Percentiles rank a stretch among this genome's conserved stretches.
Conservation (phyloP, 305 asterid species). For the Caryopteris hybrid region DNA sequence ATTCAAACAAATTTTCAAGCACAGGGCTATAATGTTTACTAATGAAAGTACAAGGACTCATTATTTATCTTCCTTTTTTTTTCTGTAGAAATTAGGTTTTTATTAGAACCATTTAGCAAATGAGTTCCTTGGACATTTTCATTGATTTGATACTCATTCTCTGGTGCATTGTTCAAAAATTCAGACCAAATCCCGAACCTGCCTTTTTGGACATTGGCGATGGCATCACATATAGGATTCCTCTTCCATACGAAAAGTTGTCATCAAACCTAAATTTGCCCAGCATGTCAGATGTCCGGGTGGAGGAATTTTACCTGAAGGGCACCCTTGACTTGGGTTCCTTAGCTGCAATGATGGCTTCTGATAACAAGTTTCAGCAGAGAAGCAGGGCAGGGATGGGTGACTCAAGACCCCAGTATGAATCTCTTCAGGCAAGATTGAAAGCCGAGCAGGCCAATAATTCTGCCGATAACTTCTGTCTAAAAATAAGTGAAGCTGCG, state of each 20-base stretch:
- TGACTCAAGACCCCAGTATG: conserved; percentile 65
- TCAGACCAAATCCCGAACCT: conserved; percentile 85
- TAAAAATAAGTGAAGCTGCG: conserved; percentile 72
- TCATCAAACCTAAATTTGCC: conserved; percentile 73
- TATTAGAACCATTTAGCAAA: background rate
- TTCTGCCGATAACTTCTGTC: conserved; percentile 56
- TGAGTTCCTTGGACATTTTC: conserved; percentile 1
- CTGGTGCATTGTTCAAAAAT: conserved; percentile 20
- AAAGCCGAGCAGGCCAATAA: conserved; percentile 49
- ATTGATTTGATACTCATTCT: conserved; percentile 16
- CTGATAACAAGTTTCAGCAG: conserved; percentile 58
- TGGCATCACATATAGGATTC: conserved; percentile 85
- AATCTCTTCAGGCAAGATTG: conserved; percentile 84
- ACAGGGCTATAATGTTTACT: too few species aligned
- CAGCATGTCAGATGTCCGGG: conserved; percentile 67
- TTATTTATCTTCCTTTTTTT: background rate
- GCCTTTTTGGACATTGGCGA: conserved; percentile 90
- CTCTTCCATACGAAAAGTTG: conserved; percentile 82
- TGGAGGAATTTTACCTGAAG: conserved; percentile 88
- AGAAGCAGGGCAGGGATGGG: conserved; percentile 71
- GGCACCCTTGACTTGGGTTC: conserved; percentile 99
- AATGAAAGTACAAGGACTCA: background rate
- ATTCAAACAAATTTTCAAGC: too few species aligned
- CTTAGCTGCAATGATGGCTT: conserved; percentile 90
- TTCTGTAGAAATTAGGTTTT: background rate